A percentile compares a stretch with the other conserved stretches of the same genome.
phyloP scores from a whole-genome alignment of 2,329 filamentous ascomycete genomes.

The Zasmidium citrigriseum region DNA sequence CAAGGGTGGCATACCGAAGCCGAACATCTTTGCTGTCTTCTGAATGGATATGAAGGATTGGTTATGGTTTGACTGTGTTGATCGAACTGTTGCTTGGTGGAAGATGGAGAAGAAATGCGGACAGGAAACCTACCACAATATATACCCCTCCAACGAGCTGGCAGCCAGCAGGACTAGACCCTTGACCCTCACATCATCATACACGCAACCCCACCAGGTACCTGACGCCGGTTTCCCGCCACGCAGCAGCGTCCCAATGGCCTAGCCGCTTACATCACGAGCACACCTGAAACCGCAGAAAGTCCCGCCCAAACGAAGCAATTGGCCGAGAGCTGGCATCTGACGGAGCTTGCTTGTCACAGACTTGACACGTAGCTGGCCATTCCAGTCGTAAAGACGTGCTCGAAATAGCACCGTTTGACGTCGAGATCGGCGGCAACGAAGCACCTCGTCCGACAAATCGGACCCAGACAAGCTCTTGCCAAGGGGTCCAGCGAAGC shows the following conservation, averaged over 20 bases:
- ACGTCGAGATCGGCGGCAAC: background rate
- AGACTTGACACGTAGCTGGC: background rate
- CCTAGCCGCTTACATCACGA: constrained; percentile 16
- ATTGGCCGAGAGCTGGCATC: constrained; percentile 11
- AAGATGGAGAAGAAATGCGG: constrained; percentile 4
- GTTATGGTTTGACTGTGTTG: background rate
- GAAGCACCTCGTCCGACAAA: too few species aligned
- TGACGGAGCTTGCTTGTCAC: constrained; percentile 4
- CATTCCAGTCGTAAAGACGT: background rate
- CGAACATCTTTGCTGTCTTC: constrained; percentile 44
- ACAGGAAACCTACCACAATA: constrained; percentile 8
- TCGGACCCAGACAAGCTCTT: background rate
- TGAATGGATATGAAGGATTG: background rate
- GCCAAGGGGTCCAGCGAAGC: background rate
- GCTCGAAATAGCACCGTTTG: background rate
- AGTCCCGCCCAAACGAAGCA: background rate
- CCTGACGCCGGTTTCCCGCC: background rate
- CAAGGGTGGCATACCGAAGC: constrained; percentile 39
- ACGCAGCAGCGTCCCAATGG: constrained; percentile 1
- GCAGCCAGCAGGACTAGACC: background rate
- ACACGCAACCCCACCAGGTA: constrained; percentile 1
- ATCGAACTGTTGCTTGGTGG: background rate
- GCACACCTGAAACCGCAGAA: constrained; percentile 13
- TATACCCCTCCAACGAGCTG: constrained; percentile 15
- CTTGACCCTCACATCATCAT: constrained; percentile 7